Conservation (phyloP, 2,329 filamentous ascomycete genomes). For the Tricladium varicosporioides region DNA sequence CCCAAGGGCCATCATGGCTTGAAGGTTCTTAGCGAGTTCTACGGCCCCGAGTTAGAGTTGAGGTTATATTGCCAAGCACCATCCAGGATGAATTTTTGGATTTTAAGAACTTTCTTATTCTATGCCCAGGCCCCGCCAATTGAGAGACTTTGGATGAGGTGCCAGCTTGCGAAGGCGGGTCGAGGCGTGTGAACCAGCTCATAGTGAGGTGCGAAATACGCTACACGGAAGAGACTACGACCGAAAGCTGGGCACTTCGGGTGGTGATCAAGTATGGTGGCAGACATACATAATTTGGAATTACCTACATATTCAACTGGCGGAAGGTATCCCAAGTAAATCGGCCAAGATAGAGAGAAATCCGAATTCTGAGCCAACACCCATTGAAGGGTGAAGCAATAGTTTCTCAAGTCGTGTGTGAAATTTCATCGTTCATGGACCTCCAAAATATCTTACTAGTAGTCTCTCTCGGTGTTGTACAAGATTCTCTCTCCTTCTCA, state of each 20-base stretch:
- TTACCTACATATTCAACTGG: background rate
- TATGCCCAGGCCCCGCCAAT: background rate
- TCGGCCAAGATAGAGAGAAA: background rate
- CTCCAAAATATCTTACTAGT: conserved; percentile 36
- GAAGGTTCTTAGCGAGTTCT: background rate
- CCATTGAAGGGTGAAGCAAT: background rate
- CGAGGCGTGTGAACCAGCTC: background rate
- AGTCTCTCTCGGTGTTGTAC: conserved; percentile 63
- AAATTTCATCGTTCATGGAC: conserved; percentile 8
- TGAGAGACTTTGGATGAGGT: background rate
- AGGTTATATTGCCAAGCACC: background rate
- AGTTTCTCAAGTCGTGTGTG: background rate
- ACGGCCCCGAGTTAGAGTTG: background rate
- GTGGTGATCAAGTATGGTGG: background rate
- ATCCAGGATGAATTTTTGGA: background rate
- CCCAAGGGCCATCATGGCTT: background rate
- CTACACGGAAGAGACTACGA: background rate
- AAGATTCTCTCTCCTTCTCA: conserved; percentile 60
- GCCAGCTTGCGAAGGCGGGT: background rate
- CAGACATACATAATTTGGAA: background rate
- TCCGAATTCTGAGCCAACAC: background rate
- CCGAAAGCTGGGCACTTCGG: background rate
- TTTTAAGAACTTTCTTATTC: too few species aligned
- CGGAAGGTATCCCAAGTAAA: background rate
- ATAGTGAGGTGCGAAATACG: background rate